A percentile compares a stretch with the other conserved stretches of the same genome.
These are phyloP conservation scores for Blumeriella jaapii DNA, from an alignment of 2,329 filamentous ascomycete species.

Conservation along the genomic window DNA sequence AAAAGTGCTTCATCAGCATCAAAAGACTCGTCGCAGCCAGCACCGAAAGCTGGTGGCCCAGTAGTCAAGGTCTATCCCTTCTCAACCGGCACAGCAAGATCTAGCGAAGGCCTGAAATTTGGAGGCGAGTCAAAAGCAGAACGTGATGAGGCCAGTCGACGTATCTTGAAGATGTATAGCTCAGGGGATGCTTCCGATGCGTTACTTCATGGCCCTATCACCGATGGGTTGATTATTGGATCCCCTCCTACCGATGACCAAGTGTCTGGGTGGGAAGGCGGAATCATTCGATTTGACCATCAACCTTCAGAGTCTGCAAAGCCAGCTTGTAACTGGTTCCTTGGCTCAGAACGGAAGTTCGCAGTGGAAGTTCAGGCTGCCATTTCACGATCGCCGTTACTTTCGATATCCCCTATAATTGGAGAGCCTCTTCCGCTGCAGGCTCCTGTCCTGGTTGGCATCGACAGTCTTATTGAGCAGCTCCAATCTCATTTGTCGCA, in stretches of 20 bases:
- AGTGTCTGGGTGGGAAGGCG: constrained; percentile 65
- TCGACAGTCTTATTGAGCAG: constrained; percentile 64
- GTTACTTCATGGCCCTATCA: constrained; percentile 72
- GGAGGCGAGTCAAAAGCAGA: constrained; percentile 79
- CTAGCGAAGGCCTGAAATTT: constrained; percentile 63
- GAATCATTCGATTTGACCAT: constrained; percentile 68
- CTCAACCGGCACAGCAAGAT: constrained; percentile 40
- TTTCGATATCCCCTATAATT: constrained; percentile 33
- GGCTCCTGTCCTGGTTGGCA: constrained; percentile 62
- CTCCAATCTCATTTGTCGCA: constrained; percentile 68
- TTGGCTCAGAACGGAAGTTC: constrained; percentile 65
- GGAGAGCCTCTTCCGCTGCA: constrained; percentile 44
- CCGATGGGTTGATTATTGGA: constrained; percentile 72
- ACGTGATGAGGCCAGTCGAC: constrained; percentile 63
- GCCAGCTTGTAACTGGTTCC: constrained; percentile 53
- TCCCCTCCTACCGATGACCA: constrained; percentile 40
- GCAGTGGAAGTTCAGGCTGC: constrained; percentile 66
- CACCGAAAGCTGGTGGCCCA: constrained; percentile 39
- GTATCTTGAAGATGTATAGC: constrained; percentile 61
- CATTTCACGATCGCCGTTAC: constrained; percentile 52
- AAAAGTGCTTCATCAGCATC: constrained; percentile 10
- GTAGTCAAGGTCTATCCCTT: constrained; percentile 76
- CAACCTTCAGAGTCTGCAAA: constrained; percentile 35
- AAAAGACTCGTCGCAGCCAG: constrained; percentile 41
- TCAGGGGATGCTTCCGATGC: constrained; percentile 42